These are phyloP conservation scores for Globisporangium yorkense DNA, from an alignment of 352 stramenopile genomes.

Conservation along the genomic window DNA sequence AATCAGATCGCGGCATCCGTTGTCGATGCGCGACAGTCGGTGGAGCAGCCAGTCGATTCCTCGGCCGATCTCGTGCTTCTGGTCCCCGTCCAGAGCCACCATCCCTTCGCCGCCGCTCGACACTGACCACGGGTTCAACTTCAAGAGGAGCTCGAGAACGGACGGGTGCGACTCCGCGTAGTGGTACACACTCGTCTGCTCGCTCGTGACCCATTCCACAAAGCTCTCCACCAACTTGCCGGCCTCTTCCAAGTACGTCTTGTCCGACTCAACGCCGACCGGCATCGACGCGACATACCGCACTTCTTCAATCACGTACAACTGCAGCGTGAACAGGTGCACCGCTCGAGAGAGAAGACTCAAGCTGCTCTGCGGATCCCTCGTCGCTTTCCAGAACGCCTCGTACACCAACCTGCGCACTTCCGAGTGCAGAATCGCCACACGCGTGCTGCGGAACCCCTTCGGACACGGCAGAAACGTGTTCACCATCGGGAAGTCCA, in stretches of 20 bases:
- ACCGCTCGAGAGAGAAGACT: conserved; percentile 65
- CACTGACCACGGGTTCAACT: conserved; percentile 68
- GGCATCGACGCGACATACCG: conserved; percentile 54
- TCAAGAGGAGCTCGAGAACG: conserved; percentile 55
- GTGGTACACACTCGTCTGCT: conserved; percentile 30
- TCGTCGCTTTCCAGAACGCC: conserved; percentile 55
- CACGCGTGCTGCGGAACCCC: conserved; percentile 46
- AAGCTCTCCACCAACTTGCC: conserved; percentile 41
- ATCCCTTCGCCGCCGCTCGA: conserved; percentile 43
- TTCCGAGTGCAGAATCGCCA: conserved; percentile 60
- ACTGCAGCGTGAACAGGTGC: conserved; percentile 74
- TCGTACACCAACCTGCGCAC: conserved; percentile 62
- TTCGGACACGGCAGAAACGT: conserved; percentile 64
- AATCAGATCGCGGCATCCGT: conserved; percentile 33
- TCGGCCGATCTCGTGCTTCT: conserved; percentile 80
- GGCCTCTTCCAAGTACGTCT: conserved; percentile 38
- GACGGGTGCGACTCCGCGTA: conserved; percentile 26
- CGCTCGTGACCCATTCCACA: conserved; percentile 47
- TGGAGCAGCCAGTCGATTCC: conserved; percentile 78
- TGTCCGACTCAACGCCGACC: conserved; percentile 32
- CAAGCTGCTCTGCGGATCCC: conserved; percentile 50
- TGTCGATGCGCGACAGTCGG: conserved; percentile 44
- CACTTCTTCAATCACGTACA: conserved; percentile 79
- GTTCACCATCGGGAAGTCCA: conserved; percentile 82
- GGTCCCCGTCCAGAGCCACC: conserved; percentile 67